phyloP scores from a whole-genome alignment of 2,329 filamentous ascomycete genomes.

The Ophiocordyceps robertsii region DNA sequence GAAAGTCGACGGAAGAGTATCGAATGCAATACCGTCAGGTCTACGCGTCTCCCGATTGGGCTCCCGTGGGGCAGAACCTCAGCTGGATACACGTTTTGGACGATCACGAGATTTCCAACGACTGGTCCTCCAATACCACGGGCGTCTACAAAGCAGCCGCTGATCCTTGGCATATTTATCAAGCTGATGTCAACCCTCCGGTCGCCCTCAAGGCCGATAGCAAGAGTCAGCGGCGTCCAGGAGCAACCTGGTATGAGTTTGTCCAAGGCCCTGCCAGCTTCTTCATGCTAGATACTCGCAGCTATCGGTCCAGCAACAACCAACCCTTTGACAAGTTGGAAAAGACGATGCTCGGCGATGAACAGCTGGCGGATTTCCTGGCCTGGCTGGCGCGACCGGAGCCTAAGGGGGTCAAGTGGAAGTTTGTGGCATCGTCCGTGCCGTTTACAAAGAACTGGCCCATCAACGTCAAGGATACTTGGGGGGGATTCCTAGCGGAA shows the following conservation, averaged over 20 bases:
- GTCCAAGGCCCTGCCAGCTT: slow-evolving; percentile 82
- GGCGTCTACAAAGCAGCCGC: slow-evolving; percentile 68
- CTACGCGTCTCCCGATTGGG: slow-evolving; percentile 93
- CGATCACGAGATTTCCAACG: slow-evolving; percentile 92
- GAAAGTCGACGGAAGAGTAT: slow-evolving; percentile 60
- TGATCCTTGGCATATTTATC: slow-evolving; percentile 79
- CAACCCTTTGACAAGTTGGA: slow-evolving; percentile 44
- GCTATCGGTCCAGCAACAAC: slow-evolving; percentile 61
- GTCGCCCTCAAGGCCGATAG: slow-evolving; percentile 36
- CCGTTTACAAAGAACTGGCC: slow-evolving; percentile 98
- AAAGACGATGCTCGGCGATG: slow-evolving; percentile 77
- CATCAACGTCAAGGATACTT: slow-evolving; percentile 77
- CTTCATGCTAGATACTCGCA: slow-evolving; percentile 87
- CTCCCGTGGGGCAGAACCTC: slow-evolving; percentile 57
- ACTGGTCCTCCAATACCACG: slow-evolving; percentile 63
- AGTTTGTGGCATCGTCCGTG: slow-evolving; percentile 78
- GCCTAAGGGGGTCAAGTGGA: slow-evolving; percentile 74
- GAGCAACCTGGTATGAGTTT: slow-evolving; percentile 79
- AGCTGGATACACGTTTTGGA: slow-evolving; percentile 97
- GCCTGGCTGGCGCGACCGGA: slow-evolving; percentile 62
- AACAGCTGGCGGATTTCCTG: slow-evolving; percentile 69
- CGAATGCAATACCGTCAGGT: slow-evolving; percentile 85
- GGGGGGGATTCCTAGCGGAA: slow-evolving; percentile 83
- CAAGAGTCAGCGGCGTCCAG: slow-evolving; percentile 22
- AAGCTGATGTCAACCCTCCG: slow-evolving; percentile 74